Evolutionary conservation across 805 yeast species (phyloP), one percentile per base, ranked within the genome.

Genomic region (Lipomyces japonicus): DNA sequence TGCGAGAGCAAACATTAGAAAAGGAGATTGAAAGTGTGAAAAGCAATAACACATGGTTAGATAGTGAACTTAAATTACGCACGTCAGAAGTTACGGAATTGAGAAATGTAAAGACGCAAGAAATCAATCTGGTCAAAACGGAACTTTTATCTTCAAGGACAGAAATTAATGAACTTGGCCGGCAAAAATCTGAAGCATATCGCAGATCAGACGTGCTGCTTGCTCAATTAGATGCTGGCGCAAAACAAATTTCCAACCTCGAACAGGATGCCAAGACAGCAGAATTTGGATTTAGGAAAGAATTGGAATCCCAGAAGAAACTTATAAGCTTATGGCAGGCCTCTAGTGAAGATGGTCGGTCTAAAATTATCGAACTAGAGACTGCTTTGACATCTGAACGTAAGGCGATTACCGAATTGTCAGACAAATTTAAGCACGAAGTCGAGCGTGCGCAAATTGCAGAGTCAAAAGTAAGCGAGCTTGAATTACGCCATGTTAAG

Each of bases 251-350:
- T n/a, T n/a, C n/a, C n/a, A 28, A 10, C 14, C 14, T 28, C 10
- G 32, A 28, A 28, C 12, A 10, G 10, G n/a, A 14, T 6, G 7
- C 16, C n/a, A 14, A 14, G n/a, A 34, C 63, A 1, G 72, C 73
- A 34, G 75, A 79, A 55, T 78, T 74, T 30, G 76, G 74, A 32
- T 80, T 78, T 59, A 57, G 75, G 18, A 74, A 75, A 30, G 89
- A 83, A 61, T 75, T 81, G 67, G 65, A 78, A 1, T 67, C 78
- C 39, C 86, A 83, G 64, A 82, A 82, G 42, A 78, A 84, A 43
- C 66, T 82, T 32, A 70, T 79, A 3, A 79, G 76, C 39, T 67
- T 84, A n/a, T 71, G 82, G 46, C 80, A 81, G 43, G 75, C 72
- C 42, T 67, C 80, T 0, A 73, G 78, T 4, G 71, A 71, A 2